phyloP scores from a whole-genome alignment of 768 basidiomycete species.

The Rhizopogon vinicolor region DNA sequence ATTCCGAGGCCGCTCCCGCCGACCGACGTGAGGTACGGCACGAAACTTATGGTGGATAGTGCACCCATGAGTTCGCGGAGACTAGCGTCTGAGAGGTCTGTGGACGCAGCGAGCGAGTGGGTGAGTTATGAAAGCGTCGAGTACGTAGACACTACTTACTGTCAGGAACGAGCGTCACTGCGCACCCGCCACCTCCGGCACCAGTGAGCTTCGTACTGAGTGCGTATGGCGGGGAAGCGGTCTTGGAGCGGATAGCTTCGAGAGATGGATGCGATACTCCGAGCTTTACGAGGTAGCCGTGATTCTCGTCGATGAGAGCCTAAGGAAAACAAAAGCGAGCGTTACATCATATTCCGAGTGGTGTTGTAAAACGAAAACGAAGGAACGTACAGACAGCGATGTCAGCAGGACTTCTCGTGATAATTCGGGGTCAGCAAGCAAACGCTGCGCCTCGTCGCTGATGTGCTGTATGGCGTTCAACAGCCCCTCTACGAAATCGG shows the following conservation, averaged over 20 bases:
- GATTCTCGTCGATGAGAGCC: conserved; percentile 88
- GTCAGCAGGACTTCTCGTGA: conserved; percentile 60
- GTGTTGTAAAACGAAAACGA: conserved; percentile 8
- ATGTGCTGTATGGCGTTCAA: conserved; percentile 80
- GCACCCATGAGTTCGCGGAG: conserved; percentile 55
- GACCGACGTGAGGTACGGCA: conserved; percentile 86
- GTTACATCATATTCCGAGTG: background rate
- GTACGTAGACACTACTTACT: conserved; percentile 42
- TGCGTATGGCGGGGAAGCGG: conserved; percentile 55
- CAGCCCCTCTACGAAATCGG: conserved; percentile 76
- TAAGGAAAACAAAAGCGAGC: conserved; percentile 20
- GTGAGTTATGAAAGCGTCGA: background rate
- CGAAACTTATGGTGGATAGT: conserved; percentile 53
- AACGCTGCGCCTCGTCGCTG: conserved; percentile 73
- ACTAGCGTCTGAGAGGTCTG: conserved; percentile 65
- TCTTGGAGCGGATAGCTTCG: conserved; percentile 75
- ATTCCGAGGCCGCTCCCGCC: conserved; percentile 93
- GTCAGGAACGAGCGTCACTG: conserved; percentile 93
- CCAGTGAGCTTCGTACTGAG: conserved; percentile 95
- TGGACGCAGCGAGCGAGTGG: background rate
- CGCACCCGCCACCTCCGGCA: conserved; percentile 97
- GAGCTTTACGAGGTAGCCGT: conserved; percentile 74
- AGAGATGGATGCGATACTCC: conserved; percentile 90
- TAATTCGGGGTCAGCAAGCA: conserved; percentile 70
- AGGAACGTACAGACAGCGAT: conserved; percentile 60